These are phyloP conservation scores for Linanthus parryae DNA, from an alignment of 148 eudicot genomes.

Conservation along the genomic window DNA sequence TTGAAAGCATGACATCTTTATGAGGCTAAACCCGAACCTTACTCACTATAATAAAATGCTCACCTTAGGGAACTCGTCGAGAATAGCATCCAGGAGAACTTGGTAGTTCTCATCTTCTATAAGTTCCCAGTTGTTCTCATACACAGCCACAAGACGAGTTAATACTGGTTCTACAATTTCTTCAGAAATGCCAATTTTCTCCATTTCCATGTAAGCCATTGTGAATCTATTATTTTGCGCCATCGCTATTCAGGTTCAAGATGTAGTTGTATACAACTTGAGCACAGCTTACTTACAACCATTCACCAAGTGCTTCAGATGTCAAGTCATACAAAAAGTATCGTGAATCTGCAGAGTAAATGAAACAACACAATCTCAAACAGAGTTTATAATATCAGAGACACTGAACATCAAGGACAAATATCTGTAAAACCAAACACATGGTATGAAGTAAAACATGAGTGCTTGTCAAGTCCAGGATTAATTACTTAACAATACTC, in stretches of 20 bases:
- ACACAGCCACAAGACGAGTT: conserved; percentile 19
- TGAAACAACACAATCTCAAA: too few relatives aligned
- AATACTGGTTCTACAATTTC: conserved; percentile 18
- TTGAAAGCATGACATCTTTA: not conserved
- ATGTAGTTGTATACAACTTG: too few relatives aligned
- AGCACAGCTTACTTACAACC: too few relatives aligned
- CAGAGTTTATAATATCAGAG: too few relatives aligned
- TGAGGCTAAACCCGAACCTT: not conserved
- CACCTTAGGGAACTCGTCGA: conserved; percentile 15
- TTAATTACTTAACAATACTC: too few relatives aligned
- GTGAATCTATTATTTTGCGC: conserved; percentile 2
- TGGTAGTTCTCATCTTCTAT: conserved; percentile 28
- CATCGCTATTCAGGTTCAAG: conserved; percentile 5
- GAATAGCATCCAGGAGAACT: conserved; percentile 25
- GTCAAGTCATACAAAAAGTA: too few relatives aligned
- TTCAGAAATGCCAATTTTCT: conserved; percentile 8
- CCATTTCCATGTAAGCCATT: conserved; percentile 21
- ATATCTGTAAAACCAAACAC: too few relatives aligned
- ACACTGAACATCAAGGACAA: too few relatives aligned
- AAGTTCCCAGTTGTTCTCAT: conserved; percentile 25
- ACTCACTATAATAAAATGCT: not conserved
- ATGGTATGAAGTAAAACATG: too few relatives aligned
- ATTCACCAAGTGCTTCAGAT: too few relatives aligned
- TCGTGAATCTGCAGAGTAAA: too few relatives aligned
- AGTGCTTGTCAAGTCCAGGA: too few relatives aligned